Conservation (phyloP, 2,329 filamentous ascomycete species). For the Rhynchosporium agropyri region DNA sequence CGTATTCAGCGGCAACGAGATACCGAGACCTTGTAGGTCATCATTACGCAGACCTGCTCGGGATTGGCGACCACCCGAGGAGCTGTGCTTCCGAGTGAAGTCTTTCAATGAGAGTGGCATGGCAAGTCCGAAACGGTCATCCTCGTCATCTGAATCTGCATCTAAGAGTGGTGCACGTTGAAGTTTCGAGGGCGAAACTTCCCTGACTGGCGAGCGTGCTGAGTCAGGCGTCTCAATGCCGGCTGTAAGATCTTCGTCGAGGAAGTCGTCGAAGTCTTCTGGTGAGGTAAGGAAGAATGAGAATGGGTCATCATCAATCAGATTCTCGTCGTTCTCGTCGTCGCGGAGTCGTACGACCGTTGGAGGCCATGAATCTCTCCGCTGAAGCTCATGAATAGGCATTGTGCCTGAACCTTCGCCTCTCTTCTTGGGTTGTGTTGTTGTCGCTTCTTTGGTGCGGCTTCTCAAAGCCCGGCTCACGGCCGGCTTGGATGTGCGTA, state of each 20-base stretch:
- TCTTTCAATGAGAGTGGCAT: conserved; percentile 39
- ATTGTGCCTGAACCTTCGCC: conserved; percentile 25
- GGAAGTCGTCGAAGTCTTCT: conserved; percentile 39
- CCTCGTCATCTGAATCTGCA: conserved; percentile 29
- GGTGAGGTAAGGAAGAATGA: conserved; percentile 42
- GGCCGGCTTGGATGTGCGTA: conserved; percentile 39
- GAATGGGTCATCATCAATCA: conserved; percentile 42
- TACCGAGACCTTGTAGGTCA: conserved; percentile 35
- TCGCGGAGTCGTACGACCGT: conserved; percentile 38
- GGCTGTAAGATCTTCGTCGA: conserved; percentile 38
- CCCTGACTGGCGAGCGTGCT: conserved; percentile 33
- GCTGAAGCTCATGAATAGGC: conserved; percentile 39
- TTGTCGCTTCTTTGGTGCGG: conserved; percentile 1
- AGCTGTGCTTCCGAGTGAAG: conserved; percentile 31
- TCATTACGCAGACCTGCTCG: conserved; percentile 25
- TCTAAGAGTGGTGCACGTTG: conserved; percentile 31
- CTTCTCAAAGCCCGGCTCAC: conserved; percentile 36
- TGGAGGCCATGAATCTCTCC: conserved; percentile 43
- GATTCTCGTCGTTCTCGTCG: conserved; percentile 28
- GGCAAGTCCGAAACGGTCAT: conserved; percentile 34
- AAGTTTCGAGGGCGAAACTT: conserved; percentile 39
- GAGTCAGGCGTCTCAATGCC: conserved; percentile 40
- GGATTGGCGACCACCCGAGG: conserved; percentile 29
- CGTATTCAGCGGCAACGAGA: conserved; percentile 25
- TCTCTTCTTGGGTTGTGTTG: conserved; percentile 2